Percentiles rank a stretch among this genome's conserved stretches.
Evolutionary conservation across 2,329 filamentous ascomycete genomes (phyloP).

Genomic region (Helotiales sp.): DNA sequence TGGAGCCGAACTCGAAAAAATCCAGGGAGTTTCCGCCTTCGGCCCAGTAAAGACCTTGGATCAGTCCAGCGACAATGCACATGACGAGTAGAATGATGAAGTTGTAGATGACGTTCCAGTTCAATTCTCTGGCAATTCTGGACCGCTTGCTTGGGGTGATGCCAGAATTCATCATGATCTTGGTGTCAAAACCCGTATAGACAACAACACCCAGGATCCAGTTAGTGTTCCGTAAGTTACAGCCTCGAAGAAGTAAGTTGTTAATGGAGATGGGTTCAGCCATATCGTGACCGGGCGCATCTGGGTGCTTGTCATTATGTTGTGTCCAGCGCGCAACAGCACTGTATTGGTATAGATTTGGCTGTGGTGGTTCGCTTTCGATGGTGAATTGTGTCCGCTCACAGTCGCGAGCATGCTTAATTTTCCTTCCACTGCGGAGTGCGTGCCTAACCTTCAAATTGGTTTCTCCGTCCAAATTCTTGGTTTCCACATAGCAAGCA

Average conservation of each 20-base stretch:
- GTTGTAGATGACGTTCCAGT: conserved; percentile 97
- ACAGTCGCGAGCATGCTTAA: conserved; percentile 90
- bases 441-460: conserved; percentile 95
- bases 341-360: conserved; percentile 94
- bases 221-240: conserved; percentile 91
- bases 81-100: conserved; percentile 87
- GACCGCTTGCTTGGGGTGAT: conserved; percentile 93
- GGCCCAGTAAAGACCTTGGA: conserved; percentile 81
- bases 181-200: conserved; percentile 94
- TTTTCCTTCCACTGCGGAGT: conserved; percentile 76
- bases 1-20: conserved; percentile 84
- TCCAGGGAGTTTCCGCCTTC: conserved; percentile 71
- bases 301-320: conserved; percentile 59
- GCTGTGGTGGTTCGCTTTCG: conserved; percentile 87
- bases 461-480: conserved; percentile 96
- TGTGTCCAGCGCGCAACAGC: conserved; percentile 88
- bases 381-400: conserved; percentile 85
- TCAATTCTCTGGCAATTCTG: conserved; percentile 87
- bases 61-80: conserved; percentile 82
- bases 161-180: conserved; percentile 99
- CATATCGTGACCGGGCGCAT: conserved; percentile 71
- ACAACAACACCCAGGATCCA: conserved; percentile 92
- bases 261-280: conserved; percentile 92
- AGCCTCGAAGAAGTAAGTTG: conserved; percentile 90
- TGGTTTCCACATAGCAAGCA: conserved; percentile 96